Evolutionary conservation across 2,329 filamentous ascomycete species (phyloP).

Genomic region (Dactylonectria macrodidyma): DNA sequence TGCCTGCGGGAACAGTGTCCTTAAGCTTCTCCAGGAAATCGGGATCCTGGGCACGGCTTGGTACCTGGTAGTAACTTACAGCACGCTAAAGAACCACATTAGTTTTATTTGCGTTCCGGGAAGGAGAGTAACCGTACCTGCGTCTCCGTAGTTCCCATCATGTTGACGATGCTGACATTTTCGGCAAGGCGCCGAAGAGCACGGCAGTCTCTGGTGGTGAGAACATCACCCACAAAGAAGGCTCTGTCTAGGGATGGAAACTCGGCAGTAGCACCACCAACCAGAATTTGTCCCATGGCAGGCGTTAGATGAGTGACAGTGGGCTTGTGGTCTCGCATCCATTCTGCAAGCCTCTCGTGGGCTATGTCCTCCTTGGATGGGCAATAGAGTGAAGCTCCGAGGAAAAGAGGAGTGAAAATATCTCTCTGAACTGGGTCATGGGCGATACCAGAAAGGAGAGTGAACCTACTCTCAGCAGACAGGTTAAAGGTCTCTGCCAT

Average conservation of each 20-base stretch:
- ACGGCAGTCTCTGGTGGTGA: conserved; percentile 87
- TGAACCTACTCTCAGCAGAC: conserved; percentile 81
- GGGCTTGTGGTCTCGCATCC: conserved; percentile 83
- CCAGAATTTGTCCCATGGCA: conserved; percentile 95
- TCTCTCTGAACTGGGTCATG: conserved; percentile 80
- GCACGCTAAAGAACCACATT: conserved; percentile 62
- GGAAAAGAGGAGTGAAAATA: conserved; percentile 91
- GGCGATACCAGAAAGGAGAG: conserved; percentile 87
- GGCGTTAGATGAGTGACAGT: conserved; percentile 93
- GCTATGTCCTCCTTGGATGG: conserved; percentile 85
- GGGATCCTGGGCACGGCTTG: conserved; percentile 75
- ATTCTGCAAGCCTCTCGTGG: conserved; percentile 84
- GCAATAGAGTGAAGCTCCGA: conserved; percentile 86
- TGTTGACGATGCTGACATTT: conserved; percentile 64
- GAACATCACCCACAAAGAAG: conserved; percentile 93
- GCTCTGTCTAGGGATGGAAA: conserved; percentile 75
- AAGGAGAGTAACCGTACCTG: background rate
- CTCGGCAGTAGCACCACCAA: conserved; percentile 84
- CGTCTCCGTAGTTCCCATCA: conserved; percentile 58
- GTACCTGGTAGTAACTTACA: conserved; percentile 87
- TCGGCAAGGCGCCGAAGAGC: conserved; percentile 82
- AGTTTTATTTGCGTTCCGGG: conserved; percentile 74
- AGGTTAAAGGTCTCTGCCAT: conserved; percentile 89
- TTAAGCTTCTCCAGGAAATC: conserved; percentile 58
- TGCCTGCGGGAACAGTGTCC: conserved; percentile 86